These are phyloP conservation scores for Aquanectria penicillioides DNA, from an alignment of 2,329 filamentous ascomycete genomes.

Conservation along the genomic window DNA sequence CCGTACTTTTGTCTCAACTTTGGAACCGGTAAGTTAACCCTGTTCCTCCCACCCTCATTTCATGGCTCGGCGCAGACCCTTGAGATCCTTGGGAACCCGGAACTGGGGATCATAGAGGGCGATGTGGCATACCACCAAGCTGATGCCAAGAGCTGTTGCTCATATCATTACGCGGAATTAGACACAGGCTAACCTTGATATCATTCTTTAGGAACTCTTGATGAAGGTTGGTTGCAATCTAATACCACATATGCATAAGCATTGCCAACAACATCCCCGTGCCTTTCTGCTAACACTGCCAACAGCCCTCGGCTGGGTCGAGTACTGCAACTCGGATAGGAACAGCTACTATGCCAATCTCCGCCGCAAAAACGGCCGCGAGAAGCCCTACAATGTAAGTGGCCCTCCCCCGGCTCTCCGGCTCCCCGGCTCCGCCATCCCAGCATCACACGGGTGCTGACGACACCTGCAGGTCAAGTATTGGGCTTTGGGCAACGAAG, in stretches of 20 bases:
- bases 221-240: conserved; percentile 43
- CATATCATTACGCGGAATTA: too few relatives aligned
- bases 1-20: conserved; percentile 86
- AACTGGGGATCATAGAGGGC: too few relatives aligned
- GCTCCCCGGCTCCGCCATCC: neutral
- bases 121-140: neutral
- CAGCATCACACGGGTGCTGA: rapidly evolving
- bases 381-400: conserved; percentile 74
- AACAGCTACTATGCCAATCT: conserved; percentile 86
- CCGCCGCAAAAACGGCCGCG: conserved; percentile 77
- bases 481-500: conserved; percentile 85
- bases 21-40: conserved; percentile 67
- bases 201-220: conserved; percentile 56
- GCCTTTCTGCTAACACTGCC: neutral
- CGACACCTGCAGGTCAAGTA: conserved; percentile 68
- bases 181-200: too few relatives aligned
- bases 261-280: neutral
- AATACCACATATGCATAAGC: neutral
- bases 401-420: neutral
- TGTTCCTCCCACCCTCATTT: neutral
- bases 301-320: conserved; percentile 76
- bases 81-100: neutral
- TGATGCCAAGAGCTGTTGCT: neutral
- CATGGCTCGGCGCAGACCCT: neutral
- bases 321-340: conserved; percentile 84